Base-by-base conservation (phyloP, 306 rosid genomes). In the Bauhinia variegata region DNA sequence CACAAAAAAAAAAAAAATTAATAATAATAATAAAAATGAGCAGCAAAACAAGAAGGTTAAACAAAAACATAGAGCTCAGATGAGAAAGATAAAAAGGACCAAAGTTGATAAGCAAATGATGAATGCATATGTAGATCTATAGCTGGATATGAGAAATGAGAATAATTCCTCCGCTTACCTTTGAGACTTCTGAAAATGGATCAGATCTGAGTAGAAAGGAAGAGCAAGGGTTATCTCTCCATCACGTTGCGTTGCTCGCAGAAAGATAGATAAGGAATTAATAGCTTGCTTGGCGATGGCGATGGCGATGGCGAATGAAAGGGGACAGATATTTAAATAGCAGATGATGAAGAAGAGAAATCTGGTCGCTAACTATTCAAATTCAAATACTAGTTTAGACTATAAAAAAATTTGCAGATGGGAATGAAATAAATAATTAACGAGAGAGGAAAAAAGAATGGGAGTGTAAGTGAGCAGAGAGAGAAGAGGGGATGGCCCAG, bases 161-260 rank as follows among this genome's bases (percentile, higher is more conserved):
- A 38, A 17, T 57, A 18, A 42, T 1, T 4, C 1, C 7, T 6
- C 2, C 7, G 34, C 37, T 33, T 57, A 87, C 88, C 95, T 75
- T 28, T 23, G 2, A 1, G 28, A 11, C 15, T 41, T 19, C 10
- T 32, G 33, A 4, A 7, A 36, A 46, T n/a, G 43, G 49, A 46
- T 48, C 72, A 37, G 82, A 84, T 86, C 79, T 56, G 73, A 23
- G 28, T 23, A 23, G 66, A 75, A 23, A 5, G 39, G 67, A 15
- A 56, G 68, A 66, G 50, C 11, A 23, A 52, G 12, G 16, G 56
- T 47, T 79, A 69, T 51, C 34, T 16, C 31, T 13, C 47, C 79
- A 69, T 74, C 28, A 63, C 6, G 56, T 42, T 42, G 48, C 4
- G 12, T 11, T 8, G 43, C 34, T 63, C 9, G 34, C 28, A 19